These are phyloP conservation scores for Chenopodium formosanum DNA, from an alignment of 148 eudicot species.

Conservation along the genomic window DNA sequence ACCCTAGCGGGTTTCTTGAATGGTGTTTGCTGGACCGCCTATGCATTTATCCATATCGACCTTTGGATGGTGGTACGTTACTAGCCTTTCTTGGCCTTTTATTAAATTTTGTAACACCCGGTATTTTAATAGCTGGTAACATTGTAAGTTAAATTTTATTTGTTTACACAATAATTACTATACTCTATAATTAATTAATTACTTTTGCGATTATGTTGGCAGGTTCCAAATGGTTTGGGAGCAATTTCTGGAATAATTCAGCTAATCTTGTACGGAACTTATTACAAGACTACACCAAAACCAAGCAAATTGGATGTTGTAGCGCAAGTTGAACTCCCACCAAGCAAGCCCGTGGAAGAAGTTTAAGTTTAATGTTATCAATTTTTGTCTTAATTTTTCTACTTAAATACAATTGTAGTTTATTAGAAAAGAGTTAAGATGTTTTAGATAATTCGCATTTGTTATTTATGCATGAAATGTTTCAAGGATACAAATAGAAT, in stretches of 20 bases:
- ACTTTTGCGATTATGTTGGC: neutral
- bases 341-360: neutral
- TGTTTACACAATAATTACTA: too few species aligned
- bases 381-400: neutral
- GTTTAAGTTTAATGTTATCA: neutral
- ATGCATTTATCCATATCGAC: conserved; percentile 56
- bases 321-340: conserved; percentile 33
- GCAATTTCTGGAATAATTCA: conserved; percentile 44
- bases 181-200: too few species aligned
- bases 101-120: neutral
- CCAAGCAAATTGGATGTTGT: conserved; percentile 25
- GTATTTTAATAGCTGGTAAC: neutral
- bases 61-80: conserved; percentile 52
- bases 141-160: too few species aligned
- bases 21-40: conserved; percentile 55
- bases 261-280: conserved; percentile 46
- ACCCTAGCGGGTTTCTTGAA: conserved; percentile 65
- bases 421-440: too few species aligned
- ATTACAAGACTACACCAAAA: conserved; percentile 37
- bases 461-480: too few species aligned
- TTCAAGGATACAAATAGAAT: too few species aligned
- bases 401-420: neutral
- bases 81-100: too few species aligned
- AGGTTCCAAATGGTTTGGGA: conserved; percentile 77
- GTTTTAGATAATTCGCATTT: too few species aligned